A percentile compares a stretch with the other conserved stretches of the same genome.
Evolutionary conservation across 768 basidiomycete species (phyloP).

Genomic region (Chlorophyllum brunneum): DNA sequence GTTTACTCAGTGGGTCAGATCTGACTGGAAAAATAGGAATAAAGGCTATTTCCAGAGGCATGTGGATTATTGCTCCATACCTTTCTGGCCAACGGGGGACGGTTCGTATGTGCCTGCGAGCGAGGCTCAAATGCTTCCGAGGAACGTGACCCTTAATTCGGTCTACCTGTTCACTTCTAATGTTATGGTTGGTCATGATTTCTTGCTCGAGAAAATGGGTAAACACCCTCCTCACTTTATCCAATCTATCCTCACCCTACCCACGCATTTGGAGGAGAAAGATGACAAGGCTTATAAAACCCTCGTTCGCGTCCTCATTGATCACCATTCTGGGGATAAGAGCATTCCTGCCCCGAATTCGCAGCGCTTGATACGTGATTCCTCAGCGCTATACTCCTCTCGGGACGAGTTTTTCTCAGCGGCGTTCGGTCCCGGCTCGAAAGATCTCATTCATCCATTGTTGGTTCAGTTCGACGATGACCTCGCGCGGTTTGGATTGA

Average conservation of each 20-base stretch:
- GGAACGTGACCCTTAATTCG: not conserved
- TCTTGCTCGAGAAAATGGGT: not conserved
- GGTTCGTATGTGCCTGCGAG: conserved; percentile 1
- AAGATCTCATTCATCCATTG: conserved; percentile 26
- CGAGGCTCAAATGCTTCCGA: conserved; percentile 7
- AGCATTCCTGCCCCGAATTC: conserved; percentile 26
- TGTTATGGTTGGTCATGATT: not conserved
- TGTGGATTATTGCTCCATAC: not conserved
- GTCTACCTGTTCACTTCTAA: conserved; percentile 3
- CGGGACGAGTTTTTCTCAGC: conserved; percentile 32
- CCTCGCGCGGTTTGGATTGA: conserved; percentile 28
- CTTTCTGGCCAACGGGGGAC: not conserved
- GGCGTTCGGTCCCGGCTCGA: conserved; percentile 28
- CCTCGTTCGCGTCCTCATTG: conserved; percentile 2
- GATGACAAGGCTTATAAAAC: conserved; percentile 15
- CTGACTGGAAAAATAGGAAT: not conserved
- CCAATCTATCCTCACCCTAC: not conserved
- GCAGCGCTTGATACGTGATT: conserved; percentile 20
- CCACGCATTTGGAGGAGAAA: conserved; percentile 12
- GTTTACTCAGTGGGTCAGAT: not conserved
- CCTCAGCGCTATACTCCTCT: conserved; percentile 27
- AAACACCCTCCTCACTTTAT: not conserved
- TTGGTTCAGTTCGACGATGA: conserved; percentile 27
- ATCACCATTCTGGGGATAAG: not conserved
- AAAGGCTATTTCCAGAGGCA: not conserved